A percentile compares a stretch with the other conserved stretches of the same genome.
Conservation (phyloP, 495 filamentous ascomycete species). For the Geoglossum glabrum region DNA sequence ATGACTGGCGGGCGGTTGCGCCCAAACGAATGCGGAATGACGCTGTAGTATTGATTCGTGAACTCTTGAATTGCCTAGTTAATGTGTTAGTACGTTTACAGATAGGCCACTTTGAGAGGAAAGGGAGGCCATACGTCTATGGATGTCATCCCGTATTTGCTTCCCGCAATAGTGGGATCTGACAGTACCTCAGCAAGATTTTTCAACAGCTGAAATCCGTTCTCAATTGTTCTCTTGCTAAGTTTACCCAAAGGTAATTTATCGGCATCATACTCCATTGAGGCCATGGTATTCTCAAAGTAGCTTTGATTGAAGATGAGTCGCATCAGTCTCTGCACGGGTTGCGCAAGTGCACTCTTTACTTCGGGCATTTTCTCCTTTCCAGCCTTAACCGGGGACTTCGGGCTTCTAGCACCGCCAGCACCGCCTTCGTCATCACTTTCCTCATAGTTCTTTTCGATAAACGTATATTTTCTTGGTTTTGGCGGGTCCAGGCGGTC, state of each 20-base stretch:
- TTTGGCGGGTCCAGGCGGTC: constrained; percentile 38
- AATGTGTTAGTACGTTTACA: not conserved
- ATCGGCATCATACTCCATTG: constrained; percentile 52
- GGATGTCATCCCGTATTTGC: constrained; percentile 24
- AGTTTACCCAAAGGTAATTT: constrained; percentile 74
- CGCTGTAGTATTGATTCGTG: constrained; percentile 57
- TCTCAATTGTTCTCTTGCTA: constrained; percentile 48
- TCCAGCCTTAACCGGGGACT: constrained; percentile 13
- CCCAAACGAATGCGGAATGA: constrained; percentile 68
- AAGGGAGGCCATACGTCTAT: not conserved
- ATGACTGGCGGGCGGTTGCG: constrained; percentile 51
- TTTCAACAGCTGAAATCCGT: constrained; percentile 53
- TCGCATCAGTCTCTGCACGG: constrained; percentile 45
- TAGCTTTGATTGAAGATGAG: constrained; percentile 66
- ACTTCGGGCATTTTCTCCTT: constrained; percentile 14
- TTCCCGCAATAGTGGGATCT: constrained; percentile 23
- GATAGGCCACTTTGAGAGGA: not conserved
- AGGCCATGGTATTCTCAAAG: constrained; percentile 41
- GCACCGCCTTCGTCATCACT: constrained; percentile 34
- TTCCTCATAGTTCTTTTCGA: constrained; percentile 50
- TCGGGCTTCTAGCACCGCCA: not conserved
- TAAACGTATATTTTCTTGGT: constrained; percentile 51
- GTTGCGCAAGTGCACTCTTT: constrained; percentile 33
- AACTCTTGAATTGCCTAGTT: constrained; percentile 31
- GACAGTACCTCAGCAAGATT: constrained; percentile 45